Evolutionary conservation across 345 rosid genomes (phyloP).

Genomic region (Lepidium sativum): DNA sequence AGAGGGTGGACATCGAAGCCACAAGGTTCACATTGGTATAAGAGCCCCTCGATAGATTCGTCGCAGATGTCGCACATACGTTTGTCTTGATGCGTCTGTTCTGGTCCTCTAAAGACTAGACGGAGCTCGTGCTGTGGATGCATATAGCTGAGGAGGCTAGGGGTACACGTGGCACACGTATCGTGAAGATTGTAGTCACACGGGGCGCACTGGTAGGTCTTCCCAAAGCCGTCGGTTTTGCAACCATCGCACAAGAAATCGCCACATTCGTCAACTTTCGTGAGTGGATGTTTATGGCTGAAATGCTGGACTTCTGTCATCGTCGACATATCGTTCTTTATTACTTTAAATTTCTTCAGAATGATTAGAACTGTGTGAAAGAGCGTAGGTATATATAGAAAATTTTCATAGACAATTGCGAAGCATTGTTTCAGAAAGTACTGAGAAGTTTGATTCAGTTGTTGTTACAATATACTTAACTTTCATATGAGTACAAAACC

Average conservation of each 20-base stretch:
- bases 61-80: constrained; percentile 29
- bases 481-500: not conserved
- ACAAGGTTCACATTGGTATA: constrained; percentile 27
- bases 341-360: too few relatives aligned
- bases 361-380: too few relatives aligned
- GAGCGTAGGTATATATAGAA: too few relatives aligned
- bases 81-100: not conserved
- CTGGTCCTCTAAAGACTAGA: constrained; percentile 7
- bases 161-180: constrained; percentile 22
- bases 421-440: too few relatives aligned
- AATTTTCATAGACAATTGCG: too few relatives aligned
- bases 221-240: constrained; percentile 26
- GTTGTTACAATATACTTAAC: too few relatives aligned
- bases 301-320: constrained; percentile 21
- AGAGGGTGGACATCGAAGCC: constrained; percentile 31
- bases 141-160: constrained; percentile 19
- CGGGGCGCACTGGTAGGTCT: not conserved
- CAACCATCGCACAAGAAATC: constrained; percentile 34
- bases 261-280: not conserved
- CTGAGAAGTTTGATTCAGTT: too few relatives aligned
- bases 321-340: too few relatives aligned
- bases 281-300: constrained; percentile 27
- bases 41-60: constrained; percentile 20
- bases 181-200: constrained; percentile 38
- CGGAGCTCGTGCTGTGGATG: constrained; percentile 27